Conservation (phyloP, 345 rosid species). For the Bretschneidera sinensis region DNA sequence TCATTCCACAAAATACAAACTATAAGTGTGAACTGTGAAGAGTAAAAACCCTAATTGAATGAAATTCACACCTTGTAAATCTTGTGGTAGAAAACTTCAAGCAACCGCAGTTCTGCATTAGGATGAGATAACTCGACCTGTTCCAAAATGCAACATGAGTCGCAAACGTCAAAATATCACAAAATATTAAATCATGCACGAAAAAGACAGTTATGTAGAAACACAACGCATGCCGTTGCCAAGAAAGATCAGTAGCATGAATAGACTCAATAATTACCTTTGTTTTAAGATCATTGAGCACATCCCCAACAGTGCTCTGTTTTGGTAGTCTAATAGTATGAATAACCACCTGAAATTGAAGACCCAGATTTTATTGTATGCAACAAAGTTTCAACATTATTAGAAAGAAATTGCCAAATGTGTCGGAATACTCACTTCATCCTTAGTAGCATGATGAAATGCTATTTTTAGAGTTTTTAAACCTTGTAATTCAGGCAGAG, state of each 20-base stretch:
- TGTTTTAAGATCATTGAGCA: slow-evolving; percentile 79
- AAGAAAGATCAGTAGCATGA: slow-evolving; percentile 4
- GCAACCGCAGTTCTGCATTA: slow-evolving; percentile 84
- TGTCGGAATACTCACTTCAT: slow-evolving; percentile 59
- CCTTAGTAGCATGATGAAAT: slow-evolving; percentile 73
- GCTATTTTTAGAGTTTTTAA: slow-evolving; percentile 85
- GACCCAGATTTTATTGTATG: slow-evolving; percentile 8
- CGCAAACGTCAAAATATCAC: neutral
- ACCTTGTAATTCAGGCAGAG: slow-evolving; percentile 92
- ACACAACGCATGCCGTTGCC: slow-evolving; percentile 11
- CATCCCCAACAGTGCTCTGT: slow-evolving; percentile 89
- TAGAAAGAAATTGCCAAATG: slow-evolving; percentile 8
- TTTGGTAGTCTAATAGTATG: slow-evolving; percentile 90
- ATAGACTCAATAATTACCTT: slow-evolving; percentile 46
- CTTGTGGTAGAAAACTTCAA: slow-evolving; percentile 91
- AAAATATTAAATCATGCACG: slow-evolving; percentile 9
- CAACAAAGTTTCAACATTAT: too few species aligned
- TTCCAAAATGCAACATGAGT: slow-evolving; percentile 11
- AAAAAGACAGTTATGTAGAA: too few species aligned
- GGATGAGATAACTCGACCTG: slow-evolving; percentile 95
- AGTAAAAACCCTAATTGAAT: neutral
- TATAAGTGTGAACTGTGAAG: too few species aligned
- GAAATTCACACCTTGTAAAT: slow-evolving; percentile 68
- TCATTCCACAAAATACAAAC: neutral
- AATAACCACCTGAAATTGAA: slow-evolving; percentile 59